A percentile compares a stretch with the other conserved stretches of the same genome.
These are phyloP conservation scores for Euphorbia corollata DNA, from an alignment of 441 rosid species.

Conservation along the genomic window DNA sequence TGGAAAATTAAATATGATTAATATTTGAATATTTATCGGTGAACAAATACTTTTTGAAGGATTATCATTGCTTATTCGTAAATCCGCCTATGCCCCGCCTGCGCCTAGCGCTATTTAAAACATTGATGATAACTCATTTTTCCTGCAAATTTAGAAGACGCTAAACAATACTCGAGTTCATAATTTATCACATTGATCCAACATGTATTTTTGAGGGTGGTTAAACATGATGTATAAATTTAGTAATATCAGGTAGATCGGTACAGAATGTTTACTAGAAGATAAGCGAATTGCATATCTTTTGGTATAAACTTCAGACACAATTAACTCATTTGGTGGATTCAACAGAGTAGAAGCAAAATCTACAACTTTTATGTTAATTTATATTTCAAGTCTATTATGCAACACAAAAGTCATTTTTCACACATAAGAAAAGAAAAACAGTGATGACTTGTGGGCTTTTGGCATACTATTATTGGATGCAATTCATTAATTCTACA, in stretches of 20 bases:
- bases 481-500: conserved; percentile 1
- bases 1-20: no score
- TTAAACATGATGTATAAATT: neutral
- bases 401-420: neutral
- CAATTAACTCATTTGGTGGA: neutral
- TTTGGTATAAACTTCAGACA: neutral
- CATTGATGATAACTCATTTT: no score
- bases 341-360: neutral
- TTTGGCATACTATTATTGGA: neutral
- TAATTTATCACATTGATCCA: no score
- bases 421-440: neutral
- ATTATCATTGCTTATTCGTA: no score
- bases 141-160: no score
- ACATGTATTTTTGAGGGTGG: no score
- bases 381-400: neutral
- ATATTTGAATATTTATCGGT: no score
- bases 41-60: no score
- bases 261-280: neutral
- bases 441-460: neutral
- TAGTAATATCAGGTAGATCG: neutral
- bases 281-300: neutral
- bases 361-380: neutral
- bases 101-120: no score
- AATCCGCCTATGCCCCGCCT: no score
- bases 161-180: no score